Base-by-base conservation (phyloP, 2,329 filamentous ascomycete genomes). In the Hypoxylon sp. region DNA sequence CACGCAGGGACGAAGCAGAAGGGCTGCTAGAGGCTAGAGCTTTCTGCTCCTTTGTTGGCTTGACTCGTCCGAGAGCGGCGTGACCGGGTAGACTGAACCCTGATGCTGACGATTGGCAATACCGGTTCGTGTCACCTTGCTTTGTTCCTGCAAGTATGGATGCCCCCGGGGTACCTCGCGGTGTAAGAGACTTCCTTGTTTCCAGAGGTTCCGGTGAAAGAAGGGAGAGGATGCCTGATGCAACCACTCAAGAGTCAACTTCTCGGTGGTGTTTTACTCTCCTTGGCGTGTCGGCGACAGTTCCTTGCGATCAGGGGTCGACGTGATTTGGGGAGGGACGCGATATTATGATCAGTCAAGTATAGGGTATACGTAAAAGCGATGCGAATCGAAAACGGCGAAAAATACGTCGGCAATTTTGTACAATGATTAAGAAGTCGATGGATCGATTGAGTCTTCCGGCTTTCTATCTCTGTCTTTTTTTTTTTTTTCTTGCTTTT, bases 401-500 rank as follows among this genome's bases (percentile, higher is more conserved):
- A 75, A 76, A 76, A 74, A 64, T 71, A 74, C 68, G 61, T 65
- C 55, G 74, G 69, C 75, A 79, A 75, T 79, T 74, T 44, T 79
- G 75, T 77, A 75, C 73, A 75, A 58, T 64, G 76, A 82, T 81
- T 79, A 81, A 80, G 78, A 77, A 59, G 64, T 66, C 58, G 71
- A 72, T 65, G 64, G 35, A 62, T 71, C 58, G 61, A 68, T 68
- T 67, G 56, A 61, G 61, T 72, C 57, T 68, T 71, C 50, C 68
- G 61, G 66, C 68, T 72, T 68, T 68, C 66, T 56, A 46, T 64
- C 53, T 68, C 35, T 53, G 66, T 72, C 72, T 72, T 72, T 72
- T 64, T 69, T 68, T 75, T 73, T 72, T 64, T 75, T 71, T 74
- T 75, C 74, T 70, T 68, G 75, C 73, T 72, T 64, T 75, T 71